A percentile compares a stretch with the other conserved stretches of the same genome.
These are phyloP conservation scores for Rhynchosporium secalis DNA, from an alignment of 2,329 filamentous ascomycete species.

Conservation along the genomic window DNA sequence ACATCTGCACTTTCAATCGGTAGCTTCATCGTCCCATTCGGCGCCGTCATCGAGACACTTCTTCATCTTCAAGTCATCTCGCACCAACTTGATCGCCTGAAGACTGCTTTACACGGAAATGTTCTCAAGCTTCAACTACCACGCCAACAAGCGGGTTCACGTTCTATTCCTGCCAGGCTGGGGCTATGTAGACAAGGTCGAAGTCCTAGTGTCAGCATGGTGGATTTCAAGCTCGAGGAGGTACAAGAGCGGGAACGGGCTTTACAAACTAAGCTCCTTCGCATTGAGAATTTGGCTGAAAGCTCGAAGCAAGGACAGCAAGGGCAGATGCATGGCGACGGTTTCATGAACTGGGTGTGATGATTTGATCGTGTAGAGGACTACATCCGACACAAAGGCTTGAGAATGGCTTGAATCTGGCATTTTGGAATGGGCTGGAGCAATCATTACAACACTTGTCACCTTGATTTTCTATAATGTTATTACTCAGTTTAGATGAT, in stretches of 20 bases:
- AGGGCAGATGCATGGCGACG: slow-evolving; percentile 11
- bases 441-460: no score
- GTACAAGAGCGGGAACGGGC: slow-evolving; percentile 19
- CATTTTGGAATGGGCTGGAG: no score
- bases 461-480: no score
- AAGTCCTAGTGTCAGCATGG: slow-evolving; percentile 17
- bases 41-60: slow-evolving; percentile 21
- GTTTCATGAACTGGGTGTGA: slow-evolving; percentile 18
- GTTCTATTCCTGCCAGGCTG: slow-evolving; percentile 13
- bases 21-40: slow-evolving; percentile 19
- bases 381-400: no score
- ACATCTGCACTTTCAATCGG: slow-evolving; percentile 18
- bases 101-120: slow-evolving; percentile 19
- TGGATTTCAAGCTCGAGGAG: slow-evolving; percentile 22
- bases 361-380: background rate
- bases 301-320: slow-evolving; percentile 19
- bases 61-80: slow-evolving; percentile 21
- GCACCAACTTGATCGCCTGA: slow-evolving; percentile 21
- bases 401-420: no score
- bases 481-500: no score
- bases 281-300: slow-evolving; percentile 19
- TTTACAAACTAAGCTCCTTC: slow-evolving; percentile 16
- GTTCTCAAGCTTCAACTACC: slow-evolving; percentile 16
- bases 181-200: slow-evolving; percentile 19
- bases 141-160: slow-evolving; percentile 5